Evolutionary conservation across 169 alveolate species (phyloP), one percentile per base, ranked within the genome.

Genomic region (Plasmodium sp.): DNA sequence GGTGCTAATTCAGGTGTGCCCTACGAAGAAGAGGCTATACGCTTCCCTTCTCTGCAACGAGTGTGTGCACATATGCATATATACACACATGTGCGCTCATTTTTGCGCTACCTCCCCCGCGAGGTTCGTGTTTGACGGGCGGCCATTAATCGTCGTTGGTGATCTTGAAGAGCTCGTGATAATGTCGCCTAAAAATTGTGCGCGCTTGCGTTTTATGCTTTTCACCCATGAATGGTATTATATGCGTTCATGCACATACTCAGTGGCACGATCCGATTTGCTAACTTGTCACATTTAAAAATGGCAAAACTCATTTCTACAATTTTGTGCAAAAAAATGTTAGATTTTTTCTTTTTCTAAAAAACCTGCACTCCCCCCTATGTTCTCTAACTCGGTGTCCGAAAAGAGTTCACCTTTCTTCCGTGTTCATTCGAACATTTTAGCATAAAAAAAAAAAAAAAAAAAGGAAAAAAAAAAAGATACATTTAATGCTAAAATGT

Each of bases 361-460:
- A 51, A 62, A 56, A 88, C 94, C 94, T 88, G 94, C 94, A 80
- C 94, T 88, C 34, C 94, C 90, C 58, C 94, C 94, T 80, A 88
- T 88, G 73, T 88, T 80, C 54, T 88, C 90, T 80, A 88, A 45
- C 48, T 88, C 94, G n/a, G 41, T 88, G 83, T 79, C 74, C 41
- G 94, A 79, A 74, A 88, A 88, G 5, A 80, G 34, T 67, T 77
- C 84, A 12, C 36, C 62, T 88, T 88, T 80, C 94, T 88, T 54
- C 27, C 34, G 73, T n/a, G 34, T 88, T 39, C 48, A 62, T 74
- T 14, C 31, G 41, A 18, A 10, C 41, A 27, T 48, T 51, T 84
- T 45, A 16, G 34, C 6, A 67, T 43, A 18, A 3, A 41, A 84
- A 72, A 72, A 48, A 84, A 83, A 56, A 73, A 74, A 84, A 72